These are phyloP conservation scores for Phytophthora sojae DNA, from an alignment of 352 stramenopile species.

Conservation along the genomic window DNA sequence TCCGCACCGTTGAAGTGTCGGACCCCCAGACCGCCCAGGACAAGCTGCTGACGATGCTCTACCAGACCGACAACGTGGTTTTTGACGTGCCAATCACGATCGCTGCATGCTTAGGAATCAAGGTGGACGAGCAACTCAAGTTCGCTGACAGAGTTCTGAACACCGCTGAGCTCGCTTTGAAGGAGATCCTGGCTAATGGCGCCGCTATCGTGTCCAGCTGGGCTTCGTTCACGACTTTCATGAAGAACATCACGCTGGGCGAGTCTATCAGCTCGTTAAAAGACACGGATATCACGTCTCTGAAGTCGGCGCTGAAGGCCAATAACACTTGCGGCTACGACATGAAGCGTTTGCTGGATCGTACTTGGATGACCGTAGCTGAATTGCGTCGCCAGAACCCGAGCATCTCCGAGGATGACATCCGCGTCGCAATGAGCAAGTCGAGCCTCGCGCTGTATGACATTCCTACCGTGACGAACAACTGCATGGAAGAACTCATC, in stretches of 20 bases:
- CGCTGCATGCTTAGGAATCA: constrained; percentile 45
- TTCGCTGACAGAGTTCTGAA: constrained; percentile 44
- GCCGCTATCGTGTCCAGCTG: constrained; percentile 45
- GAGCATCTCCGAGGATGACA: constrained; percentile 41
- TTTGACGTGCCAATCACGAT: constrained; percentile 60
- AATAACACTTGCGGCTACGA: constrained; percentile 44
- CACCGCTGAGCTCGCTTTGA: constrained; percentile 41
- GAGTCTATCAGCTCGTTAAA: constrained; percentile 31
- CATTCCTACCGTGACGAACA: constrained; percentile 54
- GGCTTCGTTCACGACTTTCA: constrained; percentile 39
- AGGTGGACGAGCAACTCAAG: constrained; percentile 38
- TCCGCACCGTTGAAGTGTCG: constrained; percentile 40
- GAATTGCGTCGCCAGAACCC: constrained; percentile 37
- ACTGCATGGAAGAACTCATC: constrained; percentile 51
- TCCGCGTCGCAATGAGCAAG: constrained; percentile 37
- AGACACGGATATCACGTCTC: constrained; percentile 35
- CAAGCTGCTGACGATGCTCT: constrained; percentile 47
- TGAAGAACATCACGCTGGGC: constrained; percentile 41
- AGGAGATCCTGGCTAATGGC: constrained; percentile 48
- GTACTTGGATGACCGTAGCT: constrained; percentile 42
- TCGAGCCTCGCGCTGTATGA: constrained; percentile 59
- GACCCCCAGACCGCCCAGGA: constrained; percentile 42
- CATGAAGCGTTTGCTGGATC: constrained; percentile 41
- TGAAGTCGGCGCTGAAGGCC: constrained; percentile 37
- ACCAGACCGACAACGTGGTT: constrained; percentile 54